These are phyloP conservation scores for Arachnopeziza araneosa DNA, from an alignment of 2,329 filamentous ascomycete species.

Conservation along the genomic window DNA sequence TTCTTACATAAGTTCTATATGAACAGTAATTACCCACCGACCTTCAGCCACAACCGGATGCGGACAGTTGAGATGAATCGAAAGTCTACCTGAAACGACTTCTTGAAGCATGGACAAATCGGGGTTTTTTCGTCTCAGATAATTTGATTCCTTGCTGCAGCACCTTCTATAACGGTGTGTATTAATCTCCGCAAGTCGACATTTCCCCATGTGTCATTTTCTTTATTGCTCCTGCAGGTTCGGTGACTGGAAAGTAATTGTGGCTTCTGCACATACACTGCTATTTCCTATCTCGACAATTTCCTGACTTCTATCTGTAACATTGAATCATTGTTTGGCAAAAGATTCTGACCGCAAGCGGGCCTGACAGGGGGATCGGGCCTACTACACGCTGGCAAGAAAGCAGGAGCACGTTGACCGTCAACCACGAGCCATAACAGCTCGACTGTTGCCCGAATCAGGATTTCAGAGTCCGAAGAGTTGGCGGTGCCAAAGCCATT, in stretches of 20 bases:
- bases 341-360: not conserved
- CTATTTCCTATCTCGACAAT: constrained; percentile 3
- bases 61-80: not conserved
- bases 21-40: not conserved
- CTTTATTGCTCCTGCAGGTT: not conserved
- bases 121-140: constrained; percentile 2
- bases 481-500: not conserved
- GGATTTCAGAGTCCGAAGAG: not conserved
- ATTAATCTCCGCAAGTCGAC: constrained; percentile 3
- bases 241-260: constrained; percentile 2
- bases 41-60: not conserved
- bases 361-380: not conserved
- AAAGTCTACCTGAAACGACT: not conserved
- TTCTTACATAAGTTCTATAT: not conserved
- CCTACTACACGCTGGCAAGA: not conserved
- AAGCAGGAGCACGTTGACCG: not conserved
- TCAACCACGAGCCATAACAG: not conserved
- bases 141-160: constrained; percentile 5
- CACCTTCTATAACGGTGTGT: constrained; percentile 3
- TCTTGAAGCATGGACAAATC: constrained; percentile 1
- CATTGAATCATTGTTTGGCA: not conserved
- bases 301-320: not conserved
- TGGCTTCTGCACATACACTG: constrained; percentile 4
- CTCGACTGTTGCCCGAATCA: not conserved
- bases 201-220: not conserved